Base-by-base conservation (phyloP, 345 rosid genomes). In the Eucalyptus melliodora region DNA sequence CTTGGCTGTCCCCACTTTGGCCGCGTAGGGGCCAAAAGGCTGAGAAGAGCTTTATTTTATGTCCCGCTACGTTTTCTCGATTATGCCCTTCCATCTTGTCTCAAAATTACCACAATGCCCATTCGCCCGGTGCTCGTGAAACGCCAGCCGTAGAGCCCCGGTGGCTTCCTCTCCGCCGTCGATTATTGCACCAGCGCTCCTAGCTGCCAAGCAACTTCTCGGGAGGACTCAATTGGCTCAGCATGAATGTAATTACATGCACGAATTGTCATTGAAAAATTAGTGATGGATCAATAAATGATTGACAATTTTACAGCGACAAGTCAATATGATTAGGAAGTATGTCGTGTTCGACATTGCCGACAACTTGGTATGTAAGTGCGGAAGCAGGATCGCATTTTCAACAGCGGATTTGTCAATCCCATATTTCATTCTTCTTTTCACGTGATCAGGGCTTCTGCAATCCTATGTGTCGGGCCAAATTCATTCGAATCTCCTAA, bases 311-410 rank as follows among this genome's bases (percentile, higher is more conserved):
- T 69, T 69, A 17, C 3, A 6, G 3, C 0, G 9, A 4, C 21
- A 31, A 16, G 7, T 31, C 12, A 16, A 67, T 31, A 3, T 19
- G 26, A 37, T 19, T 72, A 37, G 26, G 8, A 72, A 72, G 40
- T 7, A 2, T 11, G 82, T 3, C 5, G 80, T 9, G 6, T 31
- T 16, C 4, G 11, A 8, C 4, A 16, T 5, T 31, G 1, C 23
- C 4, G 12, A 8, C 21, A 37, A 17, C 14, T 23, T 5, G 7
- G 24, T 9, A 8, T 11, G 7, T 69, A 21, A 69, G 40, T 11
- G 24, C 9, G 24, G 37, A 5, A 67, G 11, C 3, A 31, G 14
- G 14, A 9, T 34, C 7, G 4, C 82, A 34, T 17, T 69, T 69
- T 69, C 82, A 69, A 34, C 11, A 23, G 5, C 2, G 5, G 2